Evolutionary conservation across 2,329 filamentous ascomycete species (phyloP), one percentile per base, ranked within the genome.

Genomic region (Aotearoamyces nothofagi): DNA sequence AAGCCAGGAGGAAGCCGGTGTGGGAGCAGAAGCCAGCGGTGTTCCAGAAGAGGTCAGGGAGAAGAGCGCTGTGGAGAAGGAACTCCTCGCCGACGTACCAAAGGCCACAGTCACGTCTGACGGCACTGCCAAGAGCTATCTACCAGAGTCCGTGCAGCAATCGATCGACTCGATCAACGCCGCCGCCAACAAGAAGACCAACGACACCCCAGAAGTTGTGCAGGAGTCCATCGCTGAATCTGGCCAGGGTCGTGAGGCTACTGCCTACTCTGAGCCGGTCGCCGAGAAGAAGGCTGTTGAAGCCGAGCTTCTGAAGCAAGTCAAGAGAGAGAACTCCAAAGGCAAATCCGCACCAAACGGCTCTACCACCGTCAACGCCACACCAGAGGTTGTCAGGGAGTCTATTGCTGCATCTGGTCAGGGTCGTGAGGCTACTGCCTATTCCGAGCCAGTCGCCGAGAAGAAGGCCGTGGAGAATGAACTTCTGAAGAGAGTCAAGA

Each of bases 381-480:
- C 70, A 4, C 69, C 69, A 30, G 46, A 49, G 15, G 58, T 66
- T 39, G 69, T 74, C 12, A 66, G 66, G 51, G 57, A 69, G 40
- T 70, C 67, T 5, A 64, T 72, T 26, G 47, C 54, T 22, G 59
- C 65, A 43, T 65, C 78, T 13, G 66, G 69, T 30, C 51, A 63
- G 43, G 61, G 58, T 35, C 76, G 80, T 6, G 82, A 90, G 54
- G 81, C 81, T 17, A 69, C 78, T 19, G 66, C 67, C 31, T 77
- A 73, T 51, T 58, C 69, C 2, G 62, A 63, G 31, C 78, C 74
- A 11, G 78, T 90, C 5, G 56, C 66, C 37, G 79, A 86, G 42
- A 90, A 90, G 67, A 70, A 69, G 50, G 63, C 60, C 7, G 63
- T 84, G 4, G 82, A 92, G 57, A 53, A 68, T 15, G 78, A 92